These are phyloP conservation scores for Parathielavia appendiculata DNA, from an alignment of 495 filamentous ascomycete genomes.

Conservation along the genomic window DNA sequence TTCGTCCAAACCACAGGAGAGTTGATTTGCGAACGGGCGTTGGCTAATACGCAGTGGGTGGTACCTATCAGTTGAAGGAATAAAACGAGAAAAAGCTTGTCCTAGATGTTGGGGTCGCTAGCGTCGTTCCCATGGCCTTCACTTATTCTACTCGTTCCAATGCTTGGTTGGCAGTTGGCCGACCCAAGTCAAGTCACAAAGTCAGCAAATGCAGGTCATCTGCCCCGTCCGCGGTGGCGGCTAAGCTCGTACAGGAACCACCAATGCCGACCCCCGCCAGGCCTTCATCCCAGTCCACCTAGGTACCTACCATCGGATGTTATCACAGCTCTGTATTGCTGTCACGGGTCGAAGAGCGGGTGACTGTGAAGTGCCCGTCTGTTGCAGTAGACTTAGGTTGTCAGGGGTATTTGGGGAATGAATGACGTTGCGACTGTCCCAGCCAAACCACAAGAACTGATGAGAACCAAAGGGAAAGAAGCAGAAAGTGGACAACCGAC, in stretches of 20 bases:
- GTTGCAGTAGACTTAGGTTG: not conserved
- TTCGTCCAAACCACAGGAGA: conserved; percentile 4
- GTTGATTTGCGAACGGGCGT: too few species aligned
- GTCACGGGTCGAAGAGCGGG: not conserved
- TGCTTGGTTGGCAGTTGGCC: not conserved
- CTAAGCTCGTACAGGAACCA: conserved; percentile 7
- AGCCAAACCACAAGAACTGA: not conserved
- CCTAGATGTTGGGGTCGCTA: too few species aligned
- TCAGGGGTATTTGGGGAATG: not conserved
- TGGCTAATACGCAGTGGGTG: too few species aligned
- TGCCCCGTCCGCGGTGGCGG: conserved; percentile 5
- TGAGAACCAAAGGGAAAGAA: not conserved
- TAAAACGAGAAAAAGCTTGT: not conserved
- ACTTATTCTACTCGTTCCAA: not conserved
- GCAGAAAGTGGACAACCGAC: not conserved
- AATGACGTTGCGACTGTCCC: conserved; percentile 2
- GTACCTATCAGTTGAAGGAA: not conserved
- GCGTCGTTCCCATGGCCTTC: not conserved
- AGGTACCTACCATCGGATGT: not conserved
- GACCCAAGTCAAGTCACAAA: not conserved
- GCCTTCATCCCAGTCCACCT: not conserved
- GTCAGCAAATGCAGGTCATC: conserved; percentile 6
- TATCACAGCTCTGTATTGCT: not conserved
- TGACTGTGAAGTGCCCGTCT: not conserved
- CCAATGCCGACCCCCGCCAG: not conserved